Evolutionary conservation across 129 eudicot species (phyloP), one percentile per base, ranked within the genome.

Genomic region (Apium graveolens): DNA sequence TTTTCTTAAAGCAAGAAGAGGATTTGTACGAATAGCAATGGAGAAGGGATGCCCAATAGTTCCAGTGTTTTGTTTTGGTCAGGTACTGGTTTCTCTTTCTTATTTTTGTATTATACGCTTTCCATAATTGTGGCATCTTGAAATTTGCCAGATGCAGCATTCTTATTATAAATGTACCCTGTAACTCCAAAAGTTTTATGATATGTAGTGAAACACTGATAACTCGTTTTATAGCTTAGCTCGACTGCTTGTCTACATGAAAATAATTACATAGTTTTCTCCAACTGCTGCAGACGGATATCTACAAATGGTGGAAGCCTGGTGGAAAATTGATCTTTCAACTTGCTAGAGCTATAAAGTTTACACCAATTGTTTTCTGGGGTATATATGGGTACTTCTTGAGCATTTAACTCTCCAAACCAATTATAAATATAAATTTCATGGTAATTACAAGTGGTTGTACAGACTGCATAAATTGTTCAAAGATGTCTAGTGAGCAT

Each of bases 271-370:
- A n/a, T 44, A 13, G 48, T 73, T 73, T 27, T n/a, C 35, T 44
- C 6, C 26, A 73, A 27, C 7, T 16, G 44, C 63, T 84, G 90
- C 91, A 92, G 97, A 78, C 96, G 7, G 70, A 83, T 14, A 94
- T 87, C 69, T 96, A 92, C 85, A 90, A 90, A 84, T 96, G 99
- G 99, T 96, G 99, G 99, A 96, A 87, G 83, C 99, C 99, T 55
- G 76, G 86, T 29, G 91, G 97, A 76, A 81, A 90, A 48, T 81
- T 88, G 76, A 87, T 74, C 78, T 60, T 81, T 76, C 85, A 90
- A 78, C 84, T 96, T 70, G 78, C 97, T 43, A 88, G 99, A 84
- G 87, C 89, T 76, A 87, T 96, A 49, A 96, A 83, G 89, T 96
- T 90, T 83, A 81, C 95, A 7, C 99, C 99, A 11, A 80, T 96